phyloP scores from a whole-genome alignment of 1,284 basidiomycete genomes.

The Rhodotorula sp. region DNA sequence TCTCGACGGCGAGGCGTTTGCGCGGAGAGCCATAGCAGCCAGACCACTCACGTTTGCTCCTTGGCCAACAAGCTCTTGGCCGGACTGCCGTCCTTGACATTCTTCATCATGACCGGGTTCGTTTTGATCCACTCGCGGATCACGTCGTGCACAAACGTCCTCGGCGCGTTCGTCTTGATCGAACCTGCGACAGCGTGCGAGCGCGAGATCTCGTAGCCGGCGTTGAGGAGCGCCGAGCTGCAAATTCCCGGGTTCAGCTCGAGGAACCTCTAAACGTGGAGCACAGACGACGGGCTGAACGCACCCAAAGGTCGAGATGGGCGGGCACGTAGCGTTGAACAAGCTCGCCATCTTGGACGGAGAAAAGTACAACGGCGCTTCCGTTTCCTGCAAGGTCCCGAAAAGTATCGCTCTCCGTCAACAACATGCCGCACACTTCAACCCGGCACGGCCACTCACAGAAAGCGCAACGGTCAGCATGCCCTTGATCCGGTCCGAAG shows the following conservation, averaged over 20 bases:
- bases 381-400: conserved; percentile 62
- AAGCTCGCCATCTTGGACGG: conserved; percentile 74
- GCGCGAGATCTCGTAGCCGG: conserved; percentile 77
- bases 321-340: conserved; percentile 78
- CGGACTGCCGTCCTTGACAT: conserved; percentile 47
- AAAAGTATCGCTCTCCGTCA: not conserved
- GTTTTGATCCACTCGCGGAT: conserved; percentile 76
- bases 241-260: not conserved
- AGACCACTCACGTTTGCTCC: conserved; percentile 36
- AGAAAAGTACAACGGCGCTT: conserved; percentile 85
- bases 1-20: not conserved
- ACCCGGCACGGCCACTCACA: conserved; percentile 54
- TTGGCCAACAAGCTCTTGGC: conserved; percentile 37
- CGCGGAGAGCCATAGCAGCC: not conserved
- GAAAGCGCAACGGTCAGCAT: conserved; percentile 89
- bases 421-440: too few relatives aligned
- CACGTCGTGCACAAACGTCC: conserved; percentile 73
- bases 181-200: conserved; percentile 87
- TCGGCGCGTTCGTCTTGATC: conserved; percentile 81
- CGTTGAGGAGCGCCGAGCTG: conserved; percentile 83
- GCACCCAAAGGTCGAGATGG: conserved; percentile 70
- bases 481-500: conserved; percentile 81
- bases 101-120: conserved; percentile 76
- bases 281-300: conserved; percentile 45
- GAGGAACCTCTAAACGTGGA: not conserved